These are phyloP conservation scores for Akanthomyces uredinophilus DNA, from an alignment of 2,329 filamentous ascomycete genomes.

Conservation along the genomic window DNA sequence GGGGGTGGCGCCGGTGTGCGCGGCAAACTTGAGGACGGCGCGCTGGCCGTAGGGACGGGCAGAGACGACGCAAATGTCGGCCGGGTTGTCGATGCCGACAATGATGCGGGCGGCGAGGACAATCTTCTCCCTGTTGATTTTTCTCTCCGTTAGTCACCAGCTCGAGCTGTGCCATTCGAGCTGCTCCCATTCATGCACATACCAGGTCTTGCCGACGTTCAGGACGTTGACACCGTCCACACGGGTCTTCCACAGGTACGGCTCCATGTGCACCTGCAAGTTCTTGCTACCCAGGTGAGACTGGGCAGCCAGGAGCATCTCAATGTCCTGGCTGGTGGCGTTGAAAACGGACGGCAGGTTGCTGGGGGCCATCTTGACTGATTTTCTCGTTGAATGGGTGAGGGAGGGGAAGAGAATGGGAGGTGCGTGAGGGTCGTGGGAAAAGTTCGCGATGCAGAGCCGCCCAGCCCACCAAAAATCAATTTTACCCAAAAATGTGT, in stretches of 20 bases:
- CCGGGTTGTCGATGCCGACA: slow-evolving; percentile 97
- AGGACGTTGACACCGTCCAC: slow-evolving; percentile 97
- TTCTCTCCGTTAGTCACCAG: slow-evolving; percentile 15
- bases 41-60: slow-evolving; percentile 99
- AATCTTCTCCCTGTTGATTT: slow-evolving; percentile 90
- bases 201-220: slow-evolving; percentile 99
- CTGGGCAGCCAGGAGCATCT: slow-evolving; percentile 98
- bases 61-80: slow-evolving; percentile 98
- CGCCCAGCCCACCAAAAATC: slow-evolving; percentile 19
- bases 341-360: slow-evolving; percentile 96
- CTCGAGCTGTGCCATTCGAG: background rate
- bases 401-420: slow-evolving; percentile 21
- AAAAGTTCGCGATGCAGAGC: slow-evolving; percentile 38
- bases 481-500: slow-evolving; percentile 37
- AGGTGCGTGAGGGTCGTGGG: slow-evolving; percentile 23
- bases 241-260: slow-evolving; percentile 99
- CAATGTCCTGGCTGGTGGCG: slow-evolving; percentile 96
- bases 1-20: slow-evolving; percentile 94
- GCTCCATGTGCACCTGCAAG: slow-evolving; percentile 98
- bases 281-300: slow-evolving; percentile 98
- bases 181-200: slow-evolving; percentile 34
- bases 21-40: slow-evolving; percentile 98
- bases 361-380: slow-evolving; percentile 83
- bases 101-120: slow-evolving; percentile 98
- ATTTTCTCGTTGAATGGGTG: slow-evolving; percentile 29